Percentiles rank a stretch among this genome's conserved stretches.
phyloP scores from a whole-genome alignment of 371 early-diverging fungal species.

The Dinochytrium kinnereticum region DNA sequence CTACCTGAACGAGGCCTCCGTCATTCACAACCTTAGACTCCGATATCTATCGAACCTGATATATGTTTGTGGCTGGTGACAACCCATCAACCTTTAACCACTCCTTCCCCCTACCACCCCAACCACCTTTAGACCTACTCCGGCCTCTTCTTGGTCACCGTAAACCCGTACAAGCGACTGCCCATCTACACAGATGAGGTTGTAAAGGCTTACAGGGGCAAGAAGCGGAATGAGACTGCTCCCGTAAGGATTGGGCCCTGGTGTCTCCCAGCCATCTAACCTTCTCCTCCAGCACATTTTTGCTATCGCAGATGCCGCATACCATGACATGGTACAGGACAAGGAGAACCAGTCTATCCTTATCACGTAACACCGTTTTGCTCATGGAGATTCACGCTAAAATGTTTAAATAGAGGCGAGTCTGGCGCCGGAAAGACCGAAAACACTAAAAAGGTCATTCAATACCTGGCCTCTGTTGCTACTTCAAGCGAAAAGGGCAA shows the following conservation, averaged over 20 bases:
- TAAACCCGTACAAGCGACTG: slow-evolving; percentile 96
- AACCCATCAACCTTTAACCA: no score
- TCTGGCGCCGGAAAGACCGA: slow-evolving; percentile 99
- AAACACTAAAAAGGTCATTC: slow-evolving; percentile 99
- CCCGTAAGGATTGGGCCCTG: slow-evolving; percentile 70
- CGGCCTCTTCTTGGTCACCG: slow-evolving; percentile 98
- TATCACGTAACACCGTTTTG: slow-evolving; percentile 82
- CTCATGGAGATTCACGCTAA: not conserved
- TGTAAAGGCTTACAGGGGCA: slow-evolving; percentile 78
- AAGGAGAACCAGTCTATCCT: slow-evolving; percentile 97
- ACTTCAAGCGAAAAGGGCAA: slow-evolving; percentile 44
- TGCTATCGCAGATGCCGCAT: slow-evolving; percentile 94
- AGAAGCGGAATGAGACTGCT: slow-evolving; percentile 86
- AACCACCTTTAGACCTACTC: slow-evolving; percentile 99
- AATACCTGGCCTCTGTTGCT: slow-evolving; percentile 94
- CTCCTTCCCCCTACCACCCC: no score
- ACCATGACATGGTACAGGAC: slow-evolving; percentile 92
- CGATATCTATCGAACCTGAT: slow-evolving; percentile 92
- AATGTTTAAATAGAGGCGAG: slow-evolving; percentile 81
- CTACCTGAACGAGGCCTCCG: slow-evolving; percentile 98
- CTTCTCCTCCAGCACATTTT: slow-evolving; percentile 77
- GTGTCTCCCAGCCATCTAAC: not conserved
- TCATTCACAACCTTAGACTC: slow-evolving; percentile 93
- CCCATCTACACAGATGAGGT: slow-evolving; percentile 91
- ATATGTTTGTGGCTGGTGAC: no score